Conservation (phyloP, 106 monocot species). For the Alisma plantagoaquatica region DNA sequence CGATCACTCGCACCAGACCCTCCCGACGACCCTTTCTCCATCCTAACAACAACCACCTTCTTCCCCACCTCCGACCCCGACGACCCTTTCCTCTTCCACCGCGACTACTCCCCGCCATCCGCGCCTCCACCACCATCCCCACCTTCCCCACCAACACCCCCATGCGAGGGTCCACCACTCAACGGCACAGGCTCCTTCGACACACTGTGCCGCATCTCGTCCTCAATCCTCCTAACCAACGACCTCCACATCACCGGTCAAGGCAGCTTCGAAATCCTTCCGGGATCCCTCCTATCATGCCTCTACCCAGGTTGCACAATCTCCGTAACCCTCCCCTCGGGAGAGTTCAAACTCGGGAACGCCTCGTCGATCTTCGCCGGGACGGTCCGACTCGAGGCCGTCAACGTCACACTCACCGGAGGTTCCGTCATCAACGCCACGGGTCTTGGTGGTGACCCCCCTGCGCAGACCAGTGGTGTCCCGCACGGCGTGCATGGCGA, state of each 20-base stretch:
- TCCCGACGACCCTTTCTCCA: not conserved
- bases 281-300: slow-evolving; percentile 47
- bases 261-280: slow-evolving; percentile 49
- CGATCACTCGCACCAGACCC: not conserved
- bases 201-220: slow-evolving; percentile 51
- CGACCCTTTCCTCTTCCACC: slow-evolving; percentile 41
- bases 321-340: slow-evolving; percentile 40
- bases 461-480: slow-evolving; percentile 67
- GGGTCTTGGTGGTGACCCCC: slow-evolving; percentile 75
- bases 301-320: slow-evolving; percentile 44
- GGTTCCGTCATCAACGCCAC: slow-evolving; percentile 39
- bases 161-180: slow-evolving; percentile 68
- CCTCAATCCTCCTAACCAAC: slow-evolving; percentile 22
- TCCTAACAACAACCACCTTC: slow-evolving; percentile 16
- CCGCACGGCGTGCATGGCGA: slow-evolving; percentile 59
- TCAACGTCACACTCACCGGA: slow-evolving; percentile 41
- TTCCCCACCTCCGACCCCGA: slow-evolving; percentile 47
- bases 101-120: slow-evolving; percentile 64
- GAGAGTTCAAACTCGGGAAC: slow-evolving; percentile 38
- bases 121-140: slow-evolving; percentile 53
- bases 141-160: slow-evolving; percentile 37
- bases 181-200: slow-evolving; percentile 62
- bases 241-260: slow-evolving; percentile 53
- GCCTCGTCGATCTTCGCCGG: slow-evolving; percentile 55
- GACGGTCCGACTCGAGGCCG: slow-evolving; percentile 31